Conservation (phyloP, 805 yeast species). For the Teunomyces stri region DNA sequence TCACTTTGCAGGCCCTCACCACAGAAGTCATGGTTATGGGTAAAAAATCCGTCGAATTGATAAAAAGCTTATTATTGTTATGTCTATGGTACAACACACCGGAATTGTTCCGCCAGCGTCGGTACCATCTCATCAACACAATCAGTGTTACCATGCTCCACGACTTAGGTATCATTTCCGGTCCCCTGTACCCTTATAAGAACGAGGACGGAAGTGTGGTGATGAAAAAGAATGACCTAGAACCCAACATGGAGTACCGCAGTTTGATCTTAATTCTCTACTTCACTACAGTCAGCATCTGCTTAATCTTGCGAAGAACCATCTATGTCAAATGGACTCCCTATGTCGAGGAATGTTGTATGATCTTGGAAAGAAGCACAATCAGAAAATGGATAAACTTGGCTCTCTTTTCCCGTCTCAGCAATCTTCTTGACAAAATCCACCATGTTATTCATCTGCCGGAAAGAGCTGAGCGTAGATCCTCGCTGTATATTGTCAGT, state of each 20-base stretch:
- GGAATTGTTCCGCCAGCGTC: constrained; percentile 74
- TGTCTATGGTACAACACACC: constrained; percentile 83
- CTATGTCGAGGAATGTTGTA: constrained; percentile 61
- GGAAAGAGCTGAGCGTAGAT: constrained; percentile 25
- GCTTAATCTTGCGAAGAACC: constrained; percentile 64
- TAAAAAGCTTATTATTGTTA: constrained; percentile 59
- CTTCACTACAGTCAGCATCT: constrained; percentile 58
- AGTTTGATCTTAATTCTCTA: constrained; percentile 58
- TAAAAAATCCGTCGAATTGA: constrained; percentile 63
- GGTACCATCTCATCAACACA: constrained; percentile 67
- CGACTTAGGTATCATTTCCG: constrained; percentile 71
- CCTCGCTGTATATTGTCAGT: constrained; percentile 37
- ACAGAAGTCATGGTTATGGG: constrained; percentile 69
- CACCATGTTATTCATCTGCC: constrained; percentile 47
- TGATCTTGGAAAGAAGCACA: constrained; percentile 39
- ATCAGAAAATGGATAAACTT: constrained; percentile 37
- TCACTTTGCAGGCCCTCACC: constrained; percentile 49
- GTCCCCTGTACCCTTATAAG: constrained; percentile 29
- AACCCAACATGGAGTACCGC: constrained; percentile 42
- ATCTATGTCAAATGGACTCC: constrained; percentile 63
- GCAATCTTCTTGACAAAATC: constrained; percentile 59
- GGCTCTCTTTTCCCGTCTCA: constrained; percentile 58
- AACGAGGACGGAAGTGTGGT: constrained; percentile 10
- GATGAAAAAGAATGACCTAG: constrained; percentile 1
- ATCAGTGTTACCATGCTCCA: constrained; percentile 66